Percentiles rank a stretch among this genome's conserved stretches.
These are phyloP conservation scores for Sanghuangporus baumii DNA, from an alignment of 1,284 basidiomycete species.

Conservation along the genomic window DNA sequence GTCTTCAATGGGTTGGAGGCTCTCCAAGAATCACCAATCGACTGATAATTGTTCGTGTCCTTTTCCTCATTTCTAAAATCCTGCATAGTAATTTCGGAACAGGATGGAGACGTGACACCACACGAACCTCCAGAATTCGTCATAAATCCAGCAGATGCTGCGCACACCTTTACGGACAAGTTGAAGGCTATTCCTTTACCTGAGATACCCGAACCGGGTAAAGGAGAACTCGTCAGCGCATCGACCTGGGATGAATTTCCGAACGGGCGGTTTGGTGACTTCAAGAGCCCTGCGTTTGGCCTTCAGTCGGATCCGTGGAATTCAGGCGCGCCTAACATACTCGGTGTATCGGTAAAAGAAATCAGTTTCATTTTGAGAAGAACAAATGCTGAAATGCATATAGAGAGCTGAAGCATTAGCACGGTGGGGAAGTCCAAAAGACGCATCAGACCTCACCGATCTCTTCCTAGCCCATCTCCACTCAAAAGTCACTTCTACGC, in stretches of 20 bases:
- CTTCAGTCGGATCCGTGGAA: constrained; percentile 60
- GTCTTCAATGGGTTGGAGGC: constrained; percentile 60
- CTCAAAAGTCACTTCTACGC: constrained; percentile 68
- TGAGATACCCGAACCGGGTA: constrained; percentile 51
- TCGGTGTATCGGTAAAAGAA: constrained; percentile 44
- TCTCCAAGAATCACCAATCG: constrained; percentile 46
- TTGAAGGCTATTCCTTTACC: constrained; percentile 34
- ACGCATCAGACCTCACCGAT: constrained; percentile 64
- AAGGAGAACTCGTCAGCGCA: constrained; percentile 69
- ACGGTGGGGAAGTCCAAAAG: constrained; percentile 80
- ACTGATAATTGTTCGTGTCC: constrained; percentile 56
- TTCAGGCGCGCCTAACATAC: constrained; percentile 37
- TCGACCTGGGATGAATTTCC: constrained; percentile 97
- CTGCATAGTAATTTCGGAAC: constrained; percentile 7
- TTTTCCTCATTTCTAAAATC: background rate
- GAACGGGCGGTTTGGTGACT: constrained; percentile 98
- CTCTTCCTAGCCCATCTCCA: constrained; percentile 82
- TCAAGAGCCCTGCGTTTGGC: constrained; percentile 94
- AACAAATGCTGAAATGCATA: background rate
- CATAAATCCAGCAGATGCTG: constrained; percentile 57
- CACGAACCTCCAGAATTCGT: constrained; percentile 34
- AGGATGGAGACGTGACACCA: constrained; percentile 19
- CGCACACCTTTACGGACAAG: constrained; percentile 47
- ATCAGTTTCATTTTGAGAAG: background rate
- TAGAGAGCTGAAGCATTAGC: constrained; percentile 63